These are phyloP conservation scores for Graphiopsis chlorocephala DNA, from an alignment of 2,329 filamentous ascomycete species.

Conservation along the genomic window DNA sequence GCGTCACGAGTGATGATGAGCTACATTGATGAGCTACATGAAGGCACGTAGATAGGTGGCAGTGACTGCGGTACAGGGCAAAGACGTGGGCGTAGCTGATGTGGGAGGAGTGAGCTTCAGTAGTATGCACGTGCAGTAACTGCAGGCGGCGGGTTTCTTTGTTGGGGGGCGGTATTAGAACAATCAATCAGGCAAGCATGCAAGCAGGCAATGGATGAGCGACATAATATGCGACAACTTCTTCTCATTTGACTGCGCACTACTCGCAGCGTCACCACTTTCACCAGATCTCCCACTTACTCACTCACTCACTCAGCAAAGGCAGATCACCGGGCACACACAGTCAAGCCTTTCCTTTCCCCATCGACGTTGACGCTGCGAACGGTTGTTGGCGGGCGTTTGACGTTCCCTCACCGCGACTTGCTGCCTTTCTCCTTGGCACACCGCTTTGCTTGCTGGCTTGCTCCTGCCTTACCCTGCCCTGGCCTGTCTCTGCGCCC, in stretches of 20 bases:
- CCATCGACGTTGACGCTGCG: background rate
- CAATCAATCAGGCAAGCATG: background rate
- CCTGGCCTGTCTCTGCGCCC: background rate
- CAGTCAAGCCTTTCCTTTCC: background rate
- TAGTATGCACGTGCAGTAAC: background rate
- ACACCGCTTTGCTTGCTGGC: background rate
- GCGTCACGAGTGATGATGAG: conserved; percentile 1
- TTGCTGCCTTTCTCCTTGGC: conserved; percentile 2
- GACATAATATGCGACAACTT: background rate
- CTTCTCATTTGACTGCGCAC: background rate
- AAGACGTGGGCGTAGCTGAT: background rate
- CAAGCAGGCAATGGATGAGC: background rate
- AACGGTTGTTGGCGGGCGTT: background rate
- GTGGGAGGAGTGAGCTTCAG: background rate
- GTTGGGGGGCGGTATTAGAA: background rate
- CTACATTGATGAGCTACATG: background rate
- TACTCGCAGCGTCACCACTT: background rate
- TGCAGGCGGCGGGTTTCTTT: background rate
- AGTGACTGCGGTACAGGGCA: background rate
- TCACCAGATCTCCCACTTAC: background rate
- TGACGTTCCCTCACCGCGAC: conserved; percentile 1
- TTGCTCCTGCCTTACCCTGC: conserved; percentile 3
- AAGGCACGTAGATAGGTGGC: no score
- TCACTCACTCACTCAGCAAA: background rate
- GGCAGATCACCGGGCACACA: background rate